These are phyloP conservation scores for Lablab purpureus DNA, from an alignment of 306 rosid species.

Conservation along the genomic window DNA sequence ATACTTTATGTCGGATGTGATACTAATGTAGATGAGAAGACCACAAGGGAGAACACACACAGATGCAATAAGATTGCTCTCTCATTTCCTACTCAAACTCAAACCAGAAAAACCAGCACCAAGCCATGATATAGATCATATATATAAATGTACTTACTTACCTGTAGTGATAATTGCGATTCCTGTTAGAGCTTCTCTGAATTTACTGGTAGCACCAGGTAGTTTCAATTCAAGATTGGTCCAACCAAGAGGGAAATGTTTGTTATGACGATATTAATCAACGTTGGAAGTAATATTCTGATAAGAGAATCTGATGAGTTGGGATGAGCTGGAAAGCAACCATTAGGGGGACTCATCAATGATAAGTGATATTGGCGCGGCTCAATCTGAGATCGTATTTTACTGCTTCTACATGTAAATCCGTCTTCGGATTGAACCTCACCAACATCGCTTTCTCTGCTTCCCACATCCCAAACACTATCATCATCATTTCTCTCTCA, in stretches of 20 bases:
- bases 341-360: background rate
- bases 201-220: slow-evolving; percentile 12
- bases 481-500: slow-evolving; percentile 26
- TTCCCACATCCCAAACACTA: slow-evolving; percentile 52
- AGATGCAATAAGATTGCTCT: background rate
- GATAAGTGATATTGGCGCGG: slow-evolving; percentile 99
- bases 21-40: slow-evolving; percentile 32
- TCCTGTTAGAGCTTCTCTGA: slow-evolving; percentile 18
- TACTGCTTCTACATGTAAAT: slow-evolving; percentile 68
- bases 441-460: slow-evolving; percentile 95
- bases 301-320: slow-evolving; percentile 47
- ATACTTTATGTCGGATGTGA: slow-evolving; percentile 37
- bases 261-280: slow-evolving; percentile 30
- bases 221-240: slow-evolving; percentile 36
- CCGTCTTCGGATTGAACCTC: slow-evolving; percentile 99
- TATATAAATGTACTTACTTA: slow-evolving; percentile 9
- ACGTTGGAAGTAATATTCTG: slow-evolving; percentile 11
- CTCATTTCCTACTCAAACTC: slow-evolving; percentile 28
- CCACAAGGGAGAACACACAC: slow-evolving; percentile 9
- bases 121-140: background rate
- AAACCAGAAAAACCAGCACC: slow-evolving; percentile 27
- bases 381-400: slow-evolving; percentile 98
- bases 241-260: slow-evolving; percentile 23
- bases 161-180: slow-evolving; percentile 33
- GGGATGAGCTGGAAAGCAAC: slow-evolving; percentile 51